Conservation (phyloP, 495 filamentous ascomycete species). For the Trichoderma erinaceum region DNA sequence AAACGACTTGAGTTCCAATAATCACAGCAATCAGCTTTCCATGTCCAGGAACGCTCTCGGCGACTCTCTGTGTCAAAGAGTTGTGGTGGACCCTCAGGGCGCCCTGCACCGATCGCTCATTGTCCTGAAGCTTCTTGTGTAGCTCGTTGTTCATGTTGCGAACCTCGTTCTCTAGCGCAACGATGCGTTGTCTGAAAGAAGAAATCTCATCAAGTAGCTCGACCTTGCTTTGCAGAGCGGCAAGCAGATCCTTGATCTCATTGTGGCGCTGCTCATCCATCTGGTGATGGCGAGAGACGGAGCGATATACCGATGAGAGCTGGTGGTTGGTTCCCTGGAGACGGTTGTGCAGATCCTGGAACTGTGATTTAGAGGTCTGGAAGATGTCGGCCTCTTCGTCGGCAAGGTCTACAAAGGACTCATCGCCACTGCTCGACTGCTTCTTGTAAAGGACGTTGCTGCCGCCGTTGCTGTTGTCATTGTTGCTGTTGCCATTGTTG, state of each 20-base stretch:
- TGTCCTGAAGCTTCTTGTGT: conserved; percentile 52
- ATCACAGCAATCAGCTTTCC: conserved; percentile 67
- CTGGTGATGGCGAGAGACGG: conserved; percentile 45
- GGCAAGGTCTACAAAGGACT: conserved; percentile 32
- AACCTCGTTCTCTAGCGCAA: conserved; percentile 61
- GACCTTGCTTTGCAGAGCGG: conserved; percentile 36
- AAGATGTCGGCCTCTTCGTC: conserved; percentile 43
- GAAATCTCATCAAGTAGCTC: conserved; percentile 33
- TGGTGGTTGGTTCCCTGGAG: conserved; percentile 71
- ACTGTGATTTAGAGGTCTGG: conserved; percentile 55
- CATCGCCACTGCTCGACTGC: conserved; percentile 16
- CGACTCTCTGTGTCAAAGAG: conserved; percentile 53
- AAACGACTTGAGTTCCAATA: conserved; percentile 66
- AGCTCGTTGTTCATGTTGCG: conserved; percentile 45
- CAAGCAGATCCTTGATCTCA: conserved; percentile 39
- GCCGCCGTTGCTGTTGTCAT: conserved; percentile 15
- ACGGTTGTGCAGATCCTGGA: conserved; percentile 74
- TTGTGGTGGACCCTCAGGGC: conserved; percentile 67
- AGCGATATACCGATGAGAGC: conserved; percentile 59
- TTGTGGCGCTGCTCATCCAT: conserved; percentile 55
- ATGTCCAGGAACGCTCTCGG: conserved; percentile 55
- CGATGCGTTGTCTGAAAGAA: conserved; percentile 46
- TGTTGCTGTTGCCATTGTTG: conserved; percentile 22
- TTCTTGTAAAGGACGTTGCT: not conserved
- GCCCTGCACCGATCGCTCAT: conserved; percentile 66